Evolutionary conservation across 2,329 filamentous ascomycete genomes (phyloP), one percentile per base, ranked within the genome.

Genomic region (Clonostachys byssicola): DNA sequence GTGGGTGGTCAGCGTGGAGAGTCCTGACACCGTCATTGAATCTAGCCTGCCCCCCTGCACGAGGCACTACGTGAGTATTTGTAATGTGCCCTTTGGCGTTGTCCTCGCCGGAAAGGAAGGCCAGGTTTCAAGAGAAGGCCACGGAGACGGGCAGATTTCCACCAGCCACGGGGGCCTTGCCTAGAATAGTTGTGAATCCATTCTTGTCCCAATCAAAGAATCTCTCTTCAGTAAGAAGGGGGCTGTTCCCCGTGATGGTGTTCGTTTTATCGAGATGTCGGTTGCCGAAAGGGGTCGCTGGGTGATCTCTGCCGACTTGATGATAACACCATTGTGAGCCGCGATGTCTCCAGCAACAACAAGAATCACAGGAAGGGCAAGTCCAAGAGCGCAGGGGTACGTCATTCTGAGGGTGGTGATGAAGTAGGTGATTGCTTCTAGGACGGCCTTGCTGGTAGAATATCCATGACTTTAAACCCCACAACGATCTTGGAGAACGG

Each of bases 341-440:
- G 76, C 79, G 5, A 82, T 70, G 3, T 80, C 78, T 8, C 79
- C 73, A 3, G 78, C 75, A 38, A 86, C 77, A 2, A 85, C 74
- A 7, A 86, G 61, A 3, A 86, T 81, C 79, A 85, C 85, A 0
- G 83, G 83, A 0, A 86, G 81, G 2, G 81, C 80, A 2, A 87
- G 68, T 0, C 80, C 81, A 30, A 87, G 74, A 1, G 82, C 83
- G 49, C 82, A 86, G 3, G 83, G 83, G 52, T 81, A 86, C 2
- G 80, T 81, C 2, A 86, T 72, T 13, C 78, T 73, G 3, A 85
- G 67, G 0, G 78, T 77, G 4, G 81, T 60, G 23, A 66, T 54
- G 13, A 56, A 52, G 42, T 65, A 66, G 0, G 63, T 68, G 33
- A 63, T 56, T 9, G 64, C 62, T 6, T 63, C 56, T 1, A 56